Evolutionary conservation across 176 grass and related monocot genomes (phyloP).

Genomic region (Otatea glauca): DNA sequence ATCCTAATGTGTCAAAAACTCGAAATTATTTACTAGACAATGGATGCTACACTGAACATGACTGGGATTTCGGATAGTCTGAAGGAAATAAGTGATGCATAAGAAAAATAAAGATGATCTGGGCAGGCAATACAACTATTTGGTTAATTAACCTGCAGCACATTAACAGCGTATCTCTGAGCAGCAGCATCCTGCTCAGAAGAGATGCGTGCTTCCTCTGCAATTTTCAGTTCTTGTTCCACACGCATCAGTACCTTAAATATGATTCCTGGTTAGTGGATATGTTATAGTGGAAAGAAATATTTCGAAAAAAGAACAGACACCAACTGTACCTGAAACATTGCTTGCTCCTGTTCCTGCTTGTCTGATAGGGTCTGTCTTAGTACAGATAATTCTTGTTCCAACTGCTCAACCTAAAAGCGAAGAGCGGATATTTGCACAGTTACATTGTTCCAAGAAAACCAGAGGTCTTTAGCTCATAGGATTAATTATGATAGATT

Average conservation of each 20-base stretch:
- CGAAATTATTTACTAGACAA: neutral
- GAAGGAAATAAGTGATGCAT: slow-evolving; percentile 27
- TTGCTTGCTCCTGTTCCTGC: slow-evolving; percentile 93
- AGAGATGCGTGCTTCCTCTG: slow-evolving; percentile 95
- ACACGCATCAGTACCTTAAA: slow-evolving; percentile 91
- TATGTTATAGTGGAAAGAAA: slow-evolving; percentile 22
- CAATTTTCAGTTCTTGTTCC: slow-evolving; percentile 97
- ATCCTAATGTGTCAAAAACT: neutral
- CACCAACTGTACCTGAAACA: slow-evolving; percentile 77
- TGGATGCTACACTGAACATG: slow-evolving; percentile 16
- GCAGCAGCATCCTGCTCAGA: slow-evolving; percentile 95
- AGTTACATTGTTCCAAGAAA: slow-evolving; percentile 24
- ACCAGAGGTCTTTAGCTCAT: neutral
- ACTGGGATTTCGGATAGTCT: slow-evolving; percentile 22
- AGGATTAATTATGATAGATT: slow-evolving; percentile 7
- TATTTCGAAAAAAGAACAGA: slow-evolving; percentile 25
- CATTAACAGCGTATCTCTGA: slow-evolving; percentile 85
- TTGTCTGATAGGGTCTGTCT: slow-evolving; percentile 79
- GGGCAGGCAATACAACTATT: slow-evolving; percentile 30
- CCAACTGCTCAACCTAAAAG: slow-evolving; percentile 92
- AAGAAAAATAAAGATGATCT: slow-evolving; percentile 22
- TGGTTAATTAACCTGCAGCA: slow-evolving; percentile 77
- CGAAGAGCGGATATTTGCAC: slow-evolving; percentile 23
- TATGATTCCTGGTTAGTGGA: slow-evolving; percentile 35
- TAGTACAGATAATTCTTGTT: slow-evolving; percentile 78